Percentiles rank a stretch among this genome's conserved stretches.
phyloP scores from a whole-genome alignment of 257 asterid species.

The Nicotiana sylvestris region DNA sequence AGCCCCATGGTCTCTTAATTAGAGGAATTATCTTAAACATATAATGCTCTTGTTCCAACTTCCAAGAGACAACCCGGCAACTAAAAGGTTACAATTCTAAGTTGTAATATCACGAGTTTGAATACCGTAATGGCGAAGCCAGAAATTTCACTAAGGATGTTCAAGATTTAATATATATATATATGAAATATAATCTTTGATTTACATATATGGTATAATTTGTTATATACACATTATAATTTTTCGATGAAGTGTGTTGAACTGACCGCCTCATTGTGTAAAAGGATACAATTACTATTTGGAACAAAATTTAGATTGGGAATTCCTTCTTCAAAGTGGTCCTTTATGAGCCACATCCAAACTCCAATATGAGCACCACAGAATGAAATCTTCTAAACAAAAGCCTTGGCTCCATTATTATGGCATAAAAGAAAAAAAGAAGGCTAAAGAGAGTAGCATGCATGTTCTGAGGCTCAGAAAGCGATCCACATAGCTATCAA shows the following conservation, averaged over 20 bases:
- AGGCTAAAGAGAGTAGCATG: not conserved
- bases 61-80: not conserved
- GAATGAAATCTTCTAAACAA: not conserved
- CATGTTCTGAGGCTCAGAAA: constrained; percentile 72
- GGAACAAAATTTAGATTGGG: too few relatives aligned
- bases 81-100: not conserved
- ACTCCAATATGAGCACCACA: not conserved
- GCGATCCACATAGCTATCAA: constrained; percentile 6
- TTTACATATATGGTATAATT: too few relatives aligned
- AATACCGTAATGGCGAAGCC: not conserved
- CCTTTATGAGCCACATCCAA: not conserved
- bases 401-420: constrained; percentile 9
- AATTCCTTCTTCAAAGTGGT: too few relatives aligned
- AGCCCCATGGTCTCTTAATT: not conserved
- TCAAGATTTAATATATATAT: too few relatives aligned
- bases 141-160: too few relatives aligned
- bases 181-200: too few relatives aligned
- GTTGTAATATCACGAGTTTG: not conserved
- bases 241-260: too few relatives aligned
- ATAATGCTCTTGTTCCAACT: not conserved
- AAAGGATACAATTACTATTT: too few relatives aligned
- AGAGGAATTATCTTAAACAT: not conserved
- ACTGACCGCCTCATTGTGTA: too few relatives aligned
- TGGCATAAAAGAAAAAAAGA: not conserved
- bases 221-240: too few relatives aligned